A percentile compares a stretch with the other conserved stretches of the same genome.
Evolutionary conservation across 2,329 filamentous ascomycete genomes (phyloP).

Genomic region (Pseudocercospora fuligena): DNA sequence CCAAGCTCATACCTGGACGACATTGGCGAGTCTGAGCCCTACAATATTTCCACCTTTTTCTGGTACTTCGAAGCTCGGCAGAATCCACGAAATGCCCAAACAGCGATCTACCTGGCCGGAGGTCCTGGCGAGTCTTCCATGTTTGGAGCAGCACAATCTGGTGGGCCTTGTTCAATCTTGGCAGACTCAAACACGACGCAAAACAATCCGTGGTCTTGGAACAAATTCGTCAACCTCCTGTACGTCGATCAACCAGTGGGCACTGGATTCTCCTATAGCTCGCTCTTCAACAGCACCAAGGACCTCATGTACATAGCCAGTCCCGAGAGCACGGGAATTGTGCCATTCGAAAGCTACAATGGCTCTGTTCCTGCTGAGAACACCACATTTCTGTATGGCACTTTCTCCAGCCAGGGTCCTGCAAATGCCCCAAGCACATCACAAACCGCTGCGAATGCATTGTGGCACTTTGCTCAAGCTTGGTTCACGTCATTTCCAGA

Average conservation of each 20-base stretch:
- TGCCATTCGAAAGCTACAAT: constrained; percentile 22
- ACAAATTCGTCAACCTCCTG: constrained; percentile 62
- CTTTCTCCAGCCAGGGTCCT: constrained; percentile 26
- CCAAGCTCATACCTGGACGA: constrained; percentile 45
- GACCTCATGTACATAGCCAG: constrained; percentile 45
- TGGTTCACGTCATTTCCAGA: constrained; percentile 43
- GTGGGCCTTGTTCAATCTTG: constrained; percentile 48
- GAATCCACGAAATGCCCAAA: constrained; percentile 57
- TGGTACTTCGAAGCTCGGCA: constrained; percentile 67
- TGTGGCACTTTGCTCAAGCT: constrained; percentile 66
- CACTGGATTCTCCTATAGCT: constrained; percentile 63
- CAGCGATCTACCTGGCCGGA: constrained; percentile 66
- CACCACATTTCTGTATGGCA: constrained; percentile 31
- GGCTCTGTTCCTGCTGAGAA: constrained; percentile 26
- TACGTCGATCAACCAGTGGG: constrained; percentile 66
- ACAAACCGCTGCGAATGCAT: constrained; percentile 43
- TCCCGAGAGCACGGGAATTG: constrained; percentile 40
- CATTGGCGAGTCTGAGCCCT: constrained; percentile 23
- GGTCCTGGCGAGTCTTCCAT: constrained; percentile 65
- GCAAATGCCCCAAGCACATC: constrained; percentile 26
- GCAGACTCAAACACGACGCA: constrained; percentile 45
- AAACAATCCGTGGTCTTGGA: constrained; percentile 64
- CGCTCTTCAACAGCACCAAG: constrained; percentile 63
- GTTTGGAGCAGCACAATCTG: constrained; percentile 60
- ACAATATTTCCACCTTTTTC: constrained; percentile 59